Percentiles rank a stretch among this genome's conserved stretches.
These are phyloP conservation scores for Lactarius trivialis DNA, from an alignment of 768 basidiomycete genomes.

Conservation along the genomic window DNA sequence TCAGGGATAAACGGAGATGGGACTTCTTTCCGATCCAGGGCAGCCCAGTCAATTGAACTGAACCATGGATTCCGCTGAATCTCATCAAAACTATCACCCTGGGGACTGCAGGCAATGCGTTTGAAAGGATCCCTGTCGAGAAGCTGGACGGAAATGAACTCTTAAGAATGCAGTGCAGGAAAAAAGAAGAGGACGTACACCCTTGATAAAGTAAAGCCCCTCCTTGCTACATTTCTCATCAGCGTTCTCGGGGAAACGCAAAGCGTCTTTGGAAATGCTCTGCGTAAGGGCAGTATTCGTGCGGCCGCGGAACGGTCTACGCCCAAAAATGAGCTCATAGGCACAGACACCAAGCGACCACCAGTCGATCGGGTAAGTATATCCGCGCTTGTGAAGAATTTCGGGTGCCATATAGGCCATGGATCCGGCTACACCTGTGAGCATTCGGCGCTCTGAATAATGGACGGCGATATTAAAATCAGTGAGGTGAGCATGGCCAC, in stretches of 20 bases:
- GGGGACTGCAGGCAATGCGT: constrained; percentile 75
- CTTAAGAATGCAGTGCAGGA: background rate
- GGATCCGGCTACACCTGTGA: constrained; percentile 91
- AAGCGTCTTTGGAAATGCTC: constrained; percentile 80
- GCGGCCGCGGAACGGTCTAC: constrained; percentile 87
- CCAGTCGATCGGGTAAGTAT: constrained; percentile 93
- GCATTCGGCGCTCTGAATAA: constrained; percentile 75
- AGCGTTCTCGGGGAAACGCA: constrained; percentile 89
- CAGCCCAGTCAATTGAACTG: constrained; percentile 80
- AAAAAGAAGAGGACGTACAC: constrained; percentile 37
- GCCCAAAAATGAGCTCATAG: constrained; percentile 88
- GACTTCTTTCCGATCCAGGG: constrained; percentile 67
- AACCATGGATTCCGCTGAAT: constrained; percentile 85
- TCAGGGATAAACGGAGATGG: constrained; percentile 87
- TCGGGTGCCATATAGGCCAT: constrained; percentile 99
- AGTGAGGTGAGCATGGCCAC: constrained; percentile 91
- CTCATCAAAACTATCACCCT: constrained; percentile 75
- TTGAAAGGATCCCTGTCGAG: constrained; percentile 78
- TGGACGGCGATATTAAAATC: constrained; percentile 99
- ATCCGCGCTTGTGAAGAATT: constrained; percentile 90
- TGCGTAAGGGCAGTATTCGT: constrained; percentile 91
- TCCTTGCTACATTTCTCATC: constrained; percentile 67
- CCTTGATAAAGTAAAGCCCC: constrained; percentile 74
- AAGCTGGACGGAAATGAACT: constrained; percentile 42
- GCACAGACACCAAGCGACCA: constrained; percentile 95